Base-by-base conservation (phyloP, 73 alveolate species). In the Tetrahymena borealis region DNA sequence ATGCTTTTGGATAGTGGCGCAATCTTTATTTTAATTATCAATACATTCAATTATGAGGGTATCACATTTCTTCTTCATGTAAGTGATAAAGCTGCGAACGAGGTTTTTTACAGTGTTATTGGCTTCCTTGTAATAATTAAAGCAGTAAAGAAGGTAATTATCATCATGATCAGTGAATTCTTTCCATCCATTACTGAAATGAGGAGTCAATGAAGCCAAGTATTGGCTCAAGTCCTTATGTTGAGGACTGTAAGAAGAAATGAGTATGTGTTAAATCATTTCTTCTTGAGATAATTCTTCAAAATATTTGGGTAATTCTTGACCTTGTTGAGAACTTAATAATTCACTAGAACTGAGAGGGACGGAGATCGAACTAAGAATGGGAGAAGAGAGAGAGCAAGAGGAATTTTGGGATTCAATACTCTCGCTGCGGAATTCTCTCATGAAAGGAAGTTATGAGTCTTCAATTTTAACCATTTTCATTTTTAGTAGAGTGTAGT, bases 311-410 rank as follows among this genome's bases (percentile, higher is more conserved):
- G 85, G 85, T n/a, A 60, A 60, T 2, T 60, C 85, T 15, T 32
- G 28, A n/a, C 37, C 5, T 35, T 60, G 28, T 20, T 60, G 85
- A 20, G n/a, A 24, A 24, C 37, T 16, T 24, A 13, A 24, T n/a
- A 24, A n/a, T 15, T 60, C 37, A 60, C 11, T 3, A 18, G 85
- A 60, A 20, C 28, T 60, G n/a, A 24, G 31, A 24, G 9, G 35
- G 85, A 60, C n/a, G 37, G 85, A 60, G 13, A 35, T 24, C 20
- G 85, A 60, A 60, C n/a, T n/a, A 24, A 60, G 35, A 35, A 60
- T 24, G 85, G 85, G 85, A 60, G 85, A 60, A 60, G 85, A 60
- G 85, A 60, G 85, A 60, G 85, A 60, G 85, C 85, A 60, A 60
- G 85, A 60, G 1, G 85, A 60, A 28, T 60, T 60, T 60, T 60